Conservation (phyloP, 495 filamentous ascomycete species). For the Melanomma pulvis-pyrius region DNA sequence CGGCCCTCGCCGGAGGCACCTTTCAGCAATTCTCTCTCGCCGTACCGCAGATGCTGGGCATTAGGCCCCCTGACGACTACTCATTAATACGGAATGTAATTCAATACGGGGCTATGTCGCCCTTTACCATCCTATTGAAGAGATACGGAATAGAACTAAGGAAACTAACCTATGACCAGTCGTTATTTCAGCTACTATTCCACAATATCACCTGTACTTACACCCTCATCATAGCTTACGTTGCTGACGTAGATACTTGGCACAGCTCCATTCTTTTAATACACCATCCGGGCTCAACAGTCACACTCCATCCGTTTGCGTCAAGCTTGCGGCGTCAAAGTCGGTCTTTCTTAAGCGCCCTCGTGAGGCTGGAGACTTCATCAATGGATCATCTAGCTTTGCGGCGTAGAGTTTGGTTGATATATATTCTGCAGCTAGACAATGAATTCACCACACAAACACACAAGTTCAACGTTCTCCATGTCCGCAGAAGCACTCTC, state of each 20-base stretch:
- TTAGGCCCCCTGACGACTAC: not conserved
- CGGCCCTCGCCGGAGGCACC: slow-evolving; percentile 1
- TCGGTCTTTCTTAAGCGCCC: not conserved
- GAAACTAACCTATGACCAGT: not conserved
- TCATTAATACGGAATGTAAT: not conserved
- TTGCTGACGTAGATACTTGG: slow-evolving; percentile 7
- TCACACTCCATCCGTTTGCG: slow-evolving; percentile 14
- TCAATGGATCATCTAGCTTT: slow-evolving; percentile 14
- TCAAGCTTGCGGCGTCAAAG: slow-evolving; percentile 10
- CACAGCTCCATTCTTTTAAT: not conserved
- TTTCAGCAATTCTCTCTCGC: slow-evolving; percentile 2
- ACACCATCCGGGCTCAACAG: slow-evolving; percentile 6
- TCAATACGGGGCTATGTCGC: not conserved
- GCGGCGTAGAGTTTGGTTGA: slow-evolving; percentile 20
- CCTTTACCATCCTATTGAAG: not conserved
- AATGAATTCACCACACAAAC: not conserved
- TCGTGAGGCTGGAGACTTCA: slow-evolving; percentile 9
- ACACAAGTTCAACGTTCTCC: slow-evolving; percentile 16
- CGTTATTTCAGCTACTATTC: not conserved
- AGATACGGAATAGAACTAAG: not conserved
- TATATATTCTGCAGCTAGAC: slow-evolving; percentile 16
- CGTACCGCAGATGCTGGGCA: slow-evolving; percentile 14
- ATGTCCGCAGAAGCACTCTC: slow-evolving; percentile 37
- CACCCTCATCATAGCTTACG: not conserved
- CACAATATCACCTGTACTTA: not conserved